These are phyloP conservation scores for Schwanniomyces occidentalis DNA, from an alignment of 805 yeast genomes.

Conservation along the genomic window DNA sequence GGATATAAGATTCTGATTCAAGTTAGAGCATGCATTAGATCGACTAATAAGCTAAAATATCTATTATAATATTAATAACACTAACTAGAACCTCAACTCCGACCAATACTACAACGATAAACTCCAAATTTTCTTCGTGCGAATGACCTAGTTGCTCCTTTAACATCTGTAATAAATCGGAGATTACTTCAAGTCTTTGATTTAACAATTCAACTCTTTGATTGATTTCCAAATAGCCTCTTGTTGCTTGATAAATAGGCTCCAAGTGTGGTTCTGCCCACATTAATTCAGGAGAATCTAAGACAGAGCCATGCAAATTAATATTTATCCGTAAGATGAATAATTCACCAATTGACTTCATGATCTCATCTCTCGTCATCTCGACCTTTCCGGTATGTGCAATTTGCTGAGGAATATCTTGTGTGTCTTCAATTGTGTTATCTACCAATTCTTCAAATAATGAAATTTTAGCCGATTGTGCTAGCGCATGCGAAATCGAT, in stretches of 20 bases:
- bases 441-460: conserved; percentile 94
- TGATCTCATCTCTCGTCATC: conserved; percentile 90
- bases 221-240: conserved; percentile 93
- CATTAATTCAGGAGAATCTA: conserved; percentile 97
- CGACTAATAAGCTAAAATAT: conserved; percentile 38
- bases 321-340: conserved; percentile 84
- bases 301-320: conserved; percentile 80
- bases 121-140: conserved; percentile 86
- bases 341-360: conserved; percentile 96
- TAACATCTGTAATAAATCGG: conserved; percentile 91
- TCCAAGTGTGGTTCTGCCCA: conserved; percentile 99
- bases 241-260: conserved; percentile 95
- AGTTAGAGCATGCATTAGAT: not conserved
- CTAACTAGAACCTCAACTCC: conserved; percentile 92
- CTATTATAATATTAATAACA: conserved; percentile 72
- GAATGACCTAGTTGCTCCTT: conserved; percentile 96
- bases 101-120: conserved; percentile 85
- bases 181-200: conserved; percentile 89
- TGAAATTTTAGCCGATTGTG: conserved; percentile 94
- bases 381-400: conserved; percentile 93
- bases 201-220: conserved; percentile 88
- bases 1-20: too few relatives aligned
- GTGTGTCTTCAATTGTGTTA: conserved; percentile 95
- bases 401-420: conserved; percentile 94
- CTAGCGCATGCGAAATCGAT: conserved; percentile 91